Conservation (phyloP, 768 basidiomycete species). For the Tremella mesenterica region DNA sequence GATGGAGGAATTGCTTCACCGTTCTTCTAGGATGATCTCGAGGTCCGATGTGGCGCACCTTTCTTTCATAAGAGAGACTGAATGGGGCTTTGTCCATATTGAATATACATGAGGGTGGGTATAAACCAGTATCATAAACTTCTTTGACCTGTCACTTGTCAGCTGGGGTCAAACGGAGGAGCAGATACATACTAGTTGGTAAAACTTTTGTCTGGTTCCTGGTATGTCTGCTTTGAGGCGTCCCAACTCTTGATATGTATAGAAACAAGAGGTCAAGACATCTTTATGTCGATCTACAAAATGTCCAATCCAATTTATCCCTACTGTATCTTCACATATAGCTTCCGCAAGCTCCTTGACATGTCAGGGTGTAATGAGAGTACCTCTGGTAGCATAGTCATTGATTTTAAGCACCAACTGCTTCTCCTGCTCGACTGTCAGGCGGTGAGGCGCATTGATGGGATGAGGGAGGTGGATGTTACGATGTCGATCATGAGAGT, state of each 20-base stretch:
- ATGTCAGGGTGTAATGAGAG: constrained; percentile 7
- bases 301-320: constrained; percentile 6
- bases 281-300: constrained; percentile 5
- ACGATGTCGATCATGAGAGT: neutral
- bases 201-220: constrained; percentile 2
- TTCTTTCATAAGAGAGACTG: neutral
- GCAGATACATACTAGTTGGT: constrained; percentile 2
- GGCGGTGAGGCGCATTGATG: neutral
- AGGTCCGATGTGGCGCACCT: constrained; percentile 1
- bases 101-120: constrained; percentile 5
- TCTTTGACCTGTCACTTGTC: constrained; percentile 4
- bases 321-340: neutral
- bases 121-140: constrained; percentile 1
- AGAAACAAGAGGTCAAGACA: neutral
- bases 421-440: constrained; percentile 1
- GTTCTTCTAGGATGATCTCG: neutral
- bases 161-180: neutral
- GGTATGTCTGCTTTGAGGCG: constrained; percentile 7
- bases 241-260: constrained; percentile 3
- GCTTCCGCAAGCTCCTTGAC: constrained; percentile 4
- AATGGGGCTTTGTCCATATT: constrained; percentile 16
- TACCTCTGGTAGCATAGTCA: constrained; percentile 7
- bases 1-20: neutral
- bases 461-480: neutral
- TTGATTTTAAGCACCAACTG: constrained; percentile 2